phyloP scores from a whole-genome alignment of 2,329 filamentous ascomycete genomes.

The Apiospora phragmitis region DNA sequence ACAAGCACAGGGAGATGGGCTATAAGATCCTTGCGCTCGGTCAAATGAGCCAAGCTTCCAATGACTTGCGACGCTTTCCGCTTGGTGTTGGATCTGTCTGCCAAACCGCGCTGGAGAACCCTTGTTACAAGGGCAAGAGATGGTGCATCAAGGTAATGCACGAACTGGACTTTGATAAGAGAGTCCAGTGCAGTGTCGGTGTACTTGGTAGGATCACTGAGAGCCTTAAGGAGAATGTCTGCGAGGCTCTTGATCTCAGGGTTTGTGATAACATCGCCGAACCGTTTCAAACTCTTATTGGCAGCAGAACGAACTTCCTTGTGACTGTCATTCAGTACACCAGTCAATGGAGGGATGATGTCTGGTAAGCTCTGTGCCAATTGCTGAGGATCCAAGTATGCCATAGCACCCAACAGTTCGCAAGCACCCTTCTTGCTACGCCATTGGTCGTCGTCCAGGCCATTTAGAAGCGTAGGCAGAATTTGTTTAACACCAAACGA shows the following conservation, averaged over 20 bases:
- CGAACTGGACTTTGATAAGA: conserved; percentile 96
- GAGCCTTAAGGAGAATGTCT: conserved; percentile 86
- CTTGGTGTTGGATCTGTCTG: conserved; percentile 91
- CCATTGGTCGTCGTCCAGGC: conserved; percentile 95
- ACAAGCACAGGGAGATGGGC: conserved; percentile 90
- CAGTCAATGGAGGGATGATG: conserved; percentile 93
- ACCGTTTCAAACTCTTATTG: conserved; percentile 94
- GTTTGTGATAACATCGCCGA: conserved; percentile 97
- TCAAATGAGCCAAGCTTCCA: conserved; percentile 93
- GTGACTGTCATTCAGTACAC: conserved; percentile 94
- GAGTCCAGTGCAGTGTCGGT: conserved; percentile 93
- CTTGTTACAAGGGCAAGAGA: conserved; percentile 93
- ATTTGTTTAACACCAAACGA: conserved; percentile 96
- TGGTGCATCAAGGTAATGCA: conserved; percentile 96
- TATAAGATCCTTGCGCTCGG: conserved; percentile 91
- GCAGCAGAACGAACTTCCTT: conserved; percentile 93
- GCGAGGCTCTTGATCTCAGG: conserved; percentile 95
- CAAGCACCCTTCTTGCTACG: conserved; percentile 98
- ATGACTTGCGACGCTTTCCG: conserved; percentile 97
- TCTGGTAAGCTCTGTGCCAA: conserved; percentile 89
- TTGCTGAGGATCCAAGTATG: conserved; percentile 94
- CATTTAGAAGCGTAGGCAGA: conserved; percentile 84
- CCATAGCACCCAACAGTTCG: conserved; percentile 96
- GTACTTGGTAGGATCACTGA: conserved; percentile 96
- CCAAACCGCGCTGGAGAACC: conserved; percentile 89